Evolutionary conservation across 2,329 filamentous ascomycete genomes (phyloP).

Genomic region (Ceratocystis diversiconidia): DNA sequence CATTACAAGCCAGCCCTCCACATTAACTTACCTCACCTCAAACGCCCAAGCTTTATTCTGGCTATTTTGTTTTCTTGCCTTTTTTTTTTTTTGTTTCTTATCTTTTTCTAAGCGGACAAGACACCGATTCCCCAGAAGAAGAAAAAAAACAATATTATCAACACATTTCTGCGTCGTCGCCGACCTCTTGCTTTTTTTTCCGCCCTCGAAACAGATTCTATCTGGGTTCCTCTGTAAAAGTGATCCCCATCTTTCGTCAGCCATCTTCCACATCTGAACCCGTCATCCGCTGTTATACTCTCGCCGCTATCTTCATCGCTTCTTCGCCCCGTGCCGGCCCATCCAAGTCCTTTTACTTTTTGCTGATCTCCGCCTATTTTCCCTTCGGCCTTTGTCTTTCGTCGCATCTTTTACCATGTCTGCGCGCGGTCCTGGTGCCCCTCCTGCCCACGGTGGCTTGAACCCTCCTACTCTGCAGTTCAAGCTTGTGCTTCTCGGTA

Average conservation of each 20-base stretch:
- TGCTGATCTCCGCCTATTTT: background rate
- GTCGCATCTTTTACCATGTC: slow-evolving; percentile 50
- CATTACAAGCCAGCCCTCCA: background rate
- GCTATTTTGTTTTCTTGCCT: background rate
- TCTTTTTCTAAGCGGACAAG: background rate
- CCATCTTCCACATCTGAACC: background rate
- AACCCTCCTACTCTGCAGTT: slow-evolving; percentile 94
- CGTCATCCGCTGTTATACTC: background rate
- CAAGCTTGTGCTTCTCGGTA: slow-evolving; percentile 94
- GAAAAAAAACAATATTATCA: slow-evolving; percentile 1
- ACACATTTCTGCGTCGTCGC: background rate
- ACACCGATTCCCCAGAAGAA: background rate
- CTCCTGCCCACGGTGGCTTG: slow-evolving; percentile 45
- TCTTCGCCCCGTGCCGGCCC: background rate
- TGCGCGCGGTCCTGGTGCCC: slow-evolving; percentile 48
- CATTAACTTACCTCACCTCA: background rate
- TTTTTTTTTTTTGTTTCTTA: background rate
- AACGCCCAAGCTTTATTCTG: background rate
- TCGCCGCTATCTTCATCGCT: background rate
- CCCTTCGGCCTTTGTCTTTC: background rate
- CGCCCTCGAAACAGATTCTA: background rate
- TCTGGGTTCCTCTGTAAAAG: background rate
- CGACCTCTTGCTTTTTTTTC: background rate
- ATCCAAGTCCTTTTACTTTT: background rate
- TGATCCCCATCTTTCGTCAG: background rate